Base-by-base conservation (phyloP, 1,284 basidiomycete genomes). In the Binderoboletus segoi region DNA sequence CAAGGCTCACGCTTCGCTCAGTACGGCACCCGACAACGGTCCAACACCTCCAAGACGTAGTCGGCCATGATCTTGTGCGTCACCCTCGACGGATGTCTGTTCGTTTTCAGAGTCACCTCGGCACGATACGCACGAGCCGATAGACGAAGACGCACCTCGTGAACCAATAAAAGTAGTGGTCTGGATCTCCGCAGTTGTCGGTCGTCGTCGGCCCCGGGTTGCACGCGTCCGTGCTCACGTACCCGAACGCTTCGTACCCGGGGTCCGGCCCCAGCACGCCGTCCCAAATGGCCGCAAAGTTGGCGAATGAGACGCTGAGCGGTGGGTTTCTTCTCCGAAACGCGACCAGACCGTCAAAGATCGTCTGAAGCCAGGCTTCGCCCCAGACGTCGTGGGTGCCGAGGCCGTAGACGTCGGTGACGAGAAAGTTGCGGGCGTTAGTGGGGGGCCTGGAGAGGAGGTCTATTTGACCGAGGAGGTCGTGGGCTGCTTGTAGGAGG, bases 101-200 rank as follows among this genome's bases (percentile, higher is more conserved):
- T 15, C 16, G 16, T 37, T 16, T 30, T 63, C 42, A 60, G 42
- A 28, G 35, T 5, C 11, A 5, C n/a, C n/a, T 20, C 32, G 11
- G 20, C n/a, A 24, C 37, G 2, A 15, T 23, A 48, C 13, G 0
- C 8, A 24, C 7, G n/a, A n/a, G n/a, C n/a, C n/a, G n/a, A n/a
- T n/a, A n/a, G n/a, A 30, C 3, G 35, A 61, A 45, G 1, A 64
- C 78, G 63, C 57, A 81, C 82, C 75, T 76, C 23, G 70, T 65
- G 18, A 82, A 75, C 75, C 81, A 84, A 58, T 82, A 81, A 60
- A 83, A 81, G 23, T 72, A 73, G 57, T 76, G 77, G 38, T 77
- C 77, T 4, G 82, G 80, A 57, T 82, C 80, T 28, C 59, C 45
- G 48, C 80, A 82, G 15, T 59, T 62, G 0, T 62, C 69, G 5